Base-by-base conservation (phyloP, 805 yeast genomes). In the Kazachstania bromeliacearum region DNA sequence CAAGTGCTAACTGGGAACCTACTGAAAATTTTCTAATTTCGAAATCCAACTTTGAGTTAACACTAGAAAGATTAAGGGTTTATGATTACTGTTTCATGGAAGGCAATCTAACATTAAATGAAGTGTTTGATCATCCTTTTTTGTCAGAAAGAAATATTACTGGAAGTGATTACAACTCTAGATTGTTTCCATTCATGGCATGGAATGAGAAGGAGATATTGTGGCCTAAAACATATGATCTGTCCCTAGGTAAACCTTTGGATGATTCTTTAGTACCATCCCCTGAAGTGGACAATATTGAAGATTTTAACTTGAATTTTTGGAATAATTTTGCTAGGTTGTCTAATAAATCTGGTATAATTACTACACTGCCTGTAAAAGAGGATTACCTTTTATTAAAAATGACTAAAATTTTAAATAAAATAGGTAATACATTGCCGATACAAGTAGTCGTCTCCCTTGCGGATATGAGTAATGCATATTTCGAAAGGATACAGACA, bases 371-470 rank as follows among this genome's bases (percentile, higher is more conserved):
- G 34, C 40, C 38, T 16, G 45, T 42, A 31, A 27, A 37, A 3
- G 49, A 51, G 25, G 25, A 36, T 7, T 16, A 28, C 4, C 39
- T 47, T 20, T 47, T 57, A 19, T 33, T 37, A 12, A 50, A 48
- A 34, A 48, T 50, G 16, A 28, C 57, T 3, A 39, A 40, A 15
- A 48, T 53, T 1, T 35, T 57, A 21, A 47, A 49, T 4, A 41
- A 45, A 23, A 28, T 39, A n/a, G 41, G 42, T 15, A 57, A 55
- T 31, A 40, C 36, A 5, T 34, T 50, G 10, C 60, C 60, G 10
- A 45, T 58, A 20, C 64, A 59, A 36, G 39, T 59, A 1, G 40
- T 59, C 8, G 43, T 50, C 8, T 41, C 53, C 7, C 55, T 51
- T n/a, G 33, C 28, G 4, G 59, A 51, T 19, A 40, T 51, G 7